Evolutionary conservation across 208 protist species (phyloP).

Genomic region (Trypanosoma avium): DNA sequence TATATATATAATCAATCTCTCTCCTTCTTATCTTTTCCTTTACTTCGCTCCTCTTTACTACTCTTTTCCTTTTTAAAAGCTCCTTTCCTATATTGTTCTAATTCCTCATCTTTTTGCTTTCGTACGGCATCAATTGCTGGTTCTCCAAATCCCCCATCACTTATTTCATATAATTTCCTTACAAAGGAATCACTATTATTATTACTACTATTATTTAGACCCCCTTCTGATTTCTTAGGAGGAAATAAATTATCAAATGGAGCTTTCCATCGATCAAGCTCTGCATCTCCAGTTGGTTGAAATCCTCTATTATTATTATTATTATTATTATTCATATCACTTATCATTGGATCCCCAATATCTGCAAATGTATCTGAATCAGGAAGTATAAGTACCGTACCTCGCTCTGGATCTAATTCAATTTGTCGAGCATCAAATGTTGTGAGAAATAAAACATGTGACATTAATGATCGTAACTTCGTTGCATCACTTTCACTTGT

Average conservation of each 20-base stretch:
- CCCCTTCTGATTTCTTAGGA: constrained; percentile 36
- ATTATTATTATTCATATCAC: constrained; percentile 29
- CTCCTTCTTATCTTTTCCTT: constrained; percentile 2
- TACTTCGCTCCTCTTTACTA: constrained; percentile 16
- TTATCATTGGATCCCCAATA: constrained; percentile 68
- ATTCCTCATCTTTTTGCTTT: constrained; percentile 88
- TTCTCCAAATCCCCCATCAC: constrained; percentile 74
- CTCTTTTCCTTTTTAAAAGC: constrained; percentile 31
- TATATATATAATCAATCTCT: background rate
- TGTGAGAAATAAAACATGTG: constrained; percentile 74
- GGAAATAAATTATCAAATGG: constrained; percentile 78
- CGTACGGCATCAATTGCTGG: constrained; percentile 76
- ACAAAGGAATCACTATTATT: constrained; percentile 68
- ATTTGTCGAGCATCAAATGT: constrained; percentile 74
- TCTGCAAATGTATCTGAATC: constrained; percentile 81
- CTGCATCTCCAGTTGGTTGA: constrained; percentile 58
- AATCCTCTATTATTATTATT: too few species aligned
- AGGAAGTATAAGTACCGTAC: constrained; percentile 63
- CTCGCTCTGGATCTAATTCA: constrained; percentile 64
- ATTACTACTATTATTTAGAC: too few species aligned
- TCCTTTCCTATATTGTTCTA: constrained; percentile 76
- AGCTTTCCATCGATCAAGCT: constrained; percentile 83
- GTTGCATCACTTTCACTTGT: constrained; percentile 58
- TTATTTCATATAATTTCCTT: constrained; percentile 58
- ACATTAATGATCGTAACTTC: constrained; percentile 68